These are phyloP conservation scores for Cotoneaster glaucophyllus DNA, from an alignment of 306 rosid species.

Conservation along the genomic window DNA sequence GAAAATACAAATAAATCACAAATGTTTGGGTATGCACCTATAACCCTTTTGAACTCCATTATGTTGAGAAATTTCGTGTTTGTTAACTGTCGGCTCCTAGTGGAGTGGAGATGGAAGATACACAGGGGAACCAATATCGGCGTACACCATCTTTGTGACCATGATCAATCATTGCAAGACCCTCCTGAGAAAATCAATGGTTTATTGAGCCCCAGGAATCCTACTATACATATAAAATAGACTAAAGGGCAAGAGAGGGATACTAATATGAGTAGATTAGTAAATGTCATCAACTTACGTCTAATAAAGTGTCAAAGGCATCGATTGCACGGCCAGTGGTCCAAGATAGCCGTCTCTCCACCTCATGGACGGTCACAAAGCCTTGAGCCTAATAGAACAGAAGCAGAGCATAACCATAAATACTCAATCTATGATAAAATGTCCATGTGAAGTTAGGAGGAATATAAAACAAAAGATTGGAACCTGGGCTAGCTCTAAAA, in stretches of 20 bases:
- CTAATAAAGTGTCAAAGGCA: conserved; percentile 81
- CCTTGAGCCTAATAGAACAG: conserved; percentile 64
- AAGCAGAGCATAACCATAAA: neutral
- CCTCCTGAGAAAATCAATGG: conserved; percentile 53
- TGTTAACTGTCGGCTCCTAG: conserved; percentile 38
- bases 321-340: conserved; percentile 80
- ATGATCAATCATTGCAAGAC: conserved; percentile 97
- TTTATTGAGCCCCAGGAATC: conserved; percentile 10
- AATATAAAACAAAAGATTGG: neutral
- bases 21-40: neutral
- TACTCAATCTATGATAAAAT: neutral
- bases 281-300: conserved; percentile 42
- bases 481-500: conserved; percentile 98
- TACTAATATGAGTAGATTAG: neutral
- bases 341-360: conserved; percentile 81
- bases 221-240: neutral
- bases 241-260: neutral
- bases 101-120: conserved; percentile 60
- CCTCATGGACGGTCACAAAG: conserved; percentile 75
- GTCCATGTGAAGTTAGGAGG: neutral
- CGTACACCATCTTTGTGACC: conserved; percentile 87
- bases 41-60: neutral
- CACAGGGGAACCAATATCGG: conserved; percentile 91
- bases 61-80: neutral
- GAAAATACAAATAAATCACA: neutral